Base-by-base conservation (phyloP, 371 early-diverging fungal genomes). In the Circinella umbellata region DNA sequence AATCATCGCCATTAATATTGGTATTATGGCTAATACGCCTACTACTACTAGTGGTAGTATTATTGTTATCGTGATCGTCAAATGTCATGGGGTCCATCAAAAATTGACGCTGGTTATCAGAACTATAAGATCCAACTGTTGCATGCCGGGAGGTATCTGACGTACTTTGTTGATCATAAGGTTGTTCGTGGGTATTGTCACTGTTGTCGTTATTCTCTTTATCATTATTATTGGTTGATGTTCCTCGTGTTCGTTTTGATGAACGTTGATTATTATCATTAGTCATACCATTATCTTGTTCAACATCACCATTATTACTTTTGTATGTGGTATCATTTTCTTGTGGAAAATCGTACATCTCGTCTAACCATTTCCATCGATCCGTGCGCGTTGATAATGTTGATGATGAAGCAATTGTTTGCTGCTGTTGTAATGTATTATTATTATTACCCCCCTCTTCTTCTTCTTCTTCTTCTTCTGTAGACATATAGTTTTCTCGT, bases 301-400 rank as follows among this genome's bases (percentile, higher is more conserved):
- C 42, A 42, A 2, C 42, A 6, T 42, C 11, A 11, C 42, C 42
- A 42, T 42, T 42, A 42, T 42, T 27, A 27, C 27, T 27, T 1
- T 27, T 27, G 27, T 27, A 27, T 27, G 27, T 27, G 27, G 27
- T 27, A 27, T 27, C 27, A 27, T 2, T 11, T 42, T 42, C 42
- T 42, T 11, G 42, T 42, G 6, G 42, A 53, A 46, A 47, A 15
- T 48, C 63, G 42, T 72, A 72, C 72, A 72, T 72, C 47, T 18
- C 53, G n/a, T 72, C 68, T 3, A 72, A 54, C 67, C 68, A 72
- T 60, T 67, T 67, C 72, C 72, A 72, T 42, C 68, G 72, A 27
- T 55, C 55, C 3, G 10, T 17, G 3, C 27, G 27, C 27, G 27
- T 27, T 27, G 48, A 48, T 48, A 17, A 59, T 39, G 27, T 20